These are phyloP conservation scores for Wickerhamiella bombiphila DNA, from an alignment of 805 yeast genomes.

Conservation along the genomic window DNA sequence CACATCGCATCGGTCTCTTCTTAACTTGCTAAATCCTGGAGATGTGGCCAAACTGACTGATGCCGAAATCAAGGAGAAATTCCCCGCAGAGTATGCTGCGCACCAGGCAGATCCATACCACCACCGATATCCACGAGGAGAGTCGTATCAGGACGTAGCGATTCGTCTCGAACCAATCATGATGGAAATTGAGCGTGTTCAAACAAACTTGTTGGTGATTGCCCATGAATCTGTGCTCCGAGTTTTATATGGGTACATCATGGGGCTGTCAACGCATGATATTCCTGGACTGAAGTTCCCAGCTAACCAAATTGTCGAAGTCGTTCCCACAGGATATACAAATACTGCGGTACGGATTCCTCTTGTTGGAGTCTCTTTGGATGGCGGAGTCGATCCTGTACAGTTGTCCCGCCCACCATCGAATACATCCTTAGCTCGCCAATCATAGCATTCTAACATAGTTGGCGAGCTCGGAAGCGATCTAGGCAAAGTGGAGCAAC, in stretches of 20 bases:
- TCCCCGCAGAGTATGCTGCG: conserved; percentile 55
- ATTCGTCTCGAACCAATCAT: conserved; percentile 85
- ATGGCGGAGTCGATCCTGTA: conserved; percentile 14
- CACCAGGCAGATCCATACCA: conserved; percentile 75
- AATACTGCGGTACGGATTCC: conserved; percentile 16
- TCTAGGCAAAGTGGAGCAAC: no score
- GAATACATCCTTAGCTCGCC: neutral
- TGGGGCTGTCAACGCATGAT: conserved; percentile 80
- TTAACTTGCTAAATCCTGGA: conserved; percentile 84
- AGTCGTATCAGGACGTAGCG: conserved; percentile 91
- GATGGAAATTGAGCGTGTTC: conserved; percentile 82
- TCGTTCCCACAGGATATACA: conserved; percentile 25
- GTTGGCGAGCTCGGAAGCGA: no score
- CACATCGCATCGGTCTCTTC: conserved; percentile 62
- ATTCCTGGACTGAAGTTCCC: conserved; percentile 71
- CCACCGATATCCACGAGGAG: conserved; percentile 81
- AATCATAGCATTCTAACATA: no score
- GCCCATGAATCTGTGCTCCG: conserved; percentile 86
- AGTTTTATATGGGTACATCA: conserved; percentile 83
- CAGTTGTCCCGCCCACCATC: neutral
- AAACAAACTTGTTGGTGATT: conserved; percentile 66
- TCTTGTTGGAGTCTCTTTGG: conserved; percentile 16
- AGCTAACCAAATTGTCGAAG: conserved; percentile 70
- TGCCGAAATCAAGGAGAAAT: conserved; percentile 42
- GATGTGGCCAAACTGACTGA: conserved; percentile 55